These are phyloP conservation scores for Aspergillus viridinutans DNA, from an alignment of 2,329 filamentous ascomycete genomes.

Conservation along the genomic window DNA sequence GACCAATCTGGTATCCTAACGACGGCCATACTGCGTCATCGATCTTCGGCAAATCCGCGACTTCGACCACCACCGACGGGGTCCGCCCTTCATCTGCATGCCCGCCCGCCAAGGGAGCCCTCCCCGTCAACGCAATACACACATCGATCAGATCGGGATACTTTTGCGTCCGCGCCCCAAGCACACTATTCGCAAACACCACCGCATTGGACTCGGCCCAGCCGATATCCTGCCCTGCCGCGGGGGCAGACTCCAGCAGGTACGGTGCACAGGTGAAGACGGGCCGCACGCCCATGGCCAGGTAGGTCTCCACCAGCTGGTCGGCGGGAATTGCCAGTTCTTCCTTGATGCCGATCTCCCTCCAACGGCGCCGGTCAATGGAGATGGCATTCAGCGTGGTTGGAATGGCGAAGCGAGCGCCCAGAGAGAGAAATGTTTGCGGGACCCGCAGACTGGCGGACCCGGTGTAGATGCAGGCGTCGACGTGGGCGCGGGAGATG, in stretches of 20 bases:
- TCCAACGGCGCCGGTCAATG: conserved; percentile 41
- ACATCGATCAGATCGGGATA: conserved; percentile 47
- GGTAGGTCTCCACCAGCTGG: conserved; percentile 35
- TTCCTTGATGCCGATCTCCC: conserved; percentile 31
- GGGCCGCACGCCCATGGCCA: conserved; percentile 38
- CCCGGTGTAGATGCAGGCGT: conserved; percentile 43
- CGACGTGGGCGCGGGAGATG: conserved; percentile 42
- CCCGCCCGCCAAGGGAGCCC: background rate
- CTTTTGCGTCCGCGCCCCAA: conserved; percentile 44
- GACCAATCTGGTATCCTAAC: conserved; percentile 38
- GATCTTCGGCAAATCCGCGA: background rate
- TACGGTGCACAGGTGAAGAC: conserved; percentile 47
- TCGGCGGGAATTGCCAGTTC: conserved; percentile 27
- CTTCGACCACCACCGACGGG: conserved; percentile 16
- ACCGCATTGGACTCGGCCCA: conserved; percentile 48
- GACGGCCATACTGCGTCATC: conserved; percentile 40
- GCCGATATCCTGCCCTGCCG: conserved; percentile 37
- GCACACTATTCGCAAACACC: conserved; percentile 45
- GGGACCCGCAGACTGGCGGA: conserved; percentile 37
- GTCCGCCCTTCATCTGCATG: conserved; percentile 11
- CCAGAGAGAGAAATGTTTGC: conserved; percentile 29
- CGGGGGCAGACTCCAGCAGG: conserved; percentile 32
- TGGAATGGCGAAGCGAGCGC: conserved; percentile 36
- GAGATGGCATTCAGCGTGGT: conserved; percentile 45
- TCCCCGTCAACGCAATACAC: conserved; percentile 42